Percentiles rank a stretch among this genome's conserved stretches.
Conservation (phyloP, 768 basidiomycete species). For the Erythrobasidium yunnanense region DNA sequence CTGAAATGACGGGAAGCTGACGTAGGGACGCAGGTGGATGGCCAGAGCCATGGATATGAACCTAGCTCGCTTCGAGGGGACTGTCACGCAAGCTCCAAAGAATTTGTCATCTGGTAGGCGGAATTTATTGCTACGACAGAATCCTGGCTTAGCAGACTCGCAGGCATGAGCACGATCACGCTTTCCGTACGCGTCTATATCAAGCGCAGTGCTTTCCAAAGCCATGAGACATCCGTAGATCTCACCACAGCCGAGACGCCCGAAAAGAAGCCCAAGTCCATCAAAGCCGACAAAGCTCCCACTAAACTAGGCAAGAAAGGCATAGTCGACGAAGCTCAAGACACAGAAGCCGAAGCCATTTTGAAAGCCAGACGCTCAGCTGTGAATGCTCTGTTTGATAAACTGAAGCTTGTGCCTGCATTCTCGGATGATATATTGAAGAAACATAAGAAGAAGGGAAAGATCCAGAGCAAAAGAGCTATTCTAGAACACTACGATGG, state of each 20-base stretch:
- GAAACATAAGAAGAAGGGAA: not conserved
- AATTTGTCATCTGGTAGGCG: not conserved
- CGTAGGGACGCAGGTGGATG: conserved; percentile 11
- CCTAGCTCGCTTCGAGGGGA: conserved; percentile 4
- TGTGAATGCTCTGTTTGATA: not conserved
- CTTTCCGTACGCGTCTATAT: not conserved
- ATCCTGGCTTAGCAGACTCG: not conserved
- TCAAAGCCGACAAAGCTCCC: not conserved
- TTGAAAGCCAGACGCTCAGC: not conserved
- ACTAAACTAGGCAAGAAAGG: not conserved
- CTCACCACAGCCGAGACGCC: not conserved
- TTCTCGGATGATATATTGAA: not conserved
- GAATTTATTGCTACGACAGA: not conserved
- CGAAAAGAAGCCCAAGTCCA: not conserved
- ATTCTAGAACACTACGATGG: too few species aligned
- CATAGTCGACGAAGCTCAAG: conserved; percentile 9
- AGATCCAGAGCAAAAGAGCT: not conserved
- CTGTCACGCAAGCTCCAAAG: conserved; percentile 4
- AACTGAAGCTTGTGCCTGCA: not conserved
- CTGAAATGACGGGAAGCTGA: not conserved
- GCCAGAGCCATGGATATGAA: conserved; percentile 16
- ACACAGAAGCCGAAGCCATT: conserved; percentile 3
- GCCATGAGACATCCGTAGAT: not conserved
- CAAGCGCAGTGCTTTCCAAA: not conserved
- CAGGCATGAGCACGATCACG: conserved; percentile 5